Evolutionary conservation across 208 protist genomes (phyloP).

Genomic region (Trypanosoma rangeli): DNA sequence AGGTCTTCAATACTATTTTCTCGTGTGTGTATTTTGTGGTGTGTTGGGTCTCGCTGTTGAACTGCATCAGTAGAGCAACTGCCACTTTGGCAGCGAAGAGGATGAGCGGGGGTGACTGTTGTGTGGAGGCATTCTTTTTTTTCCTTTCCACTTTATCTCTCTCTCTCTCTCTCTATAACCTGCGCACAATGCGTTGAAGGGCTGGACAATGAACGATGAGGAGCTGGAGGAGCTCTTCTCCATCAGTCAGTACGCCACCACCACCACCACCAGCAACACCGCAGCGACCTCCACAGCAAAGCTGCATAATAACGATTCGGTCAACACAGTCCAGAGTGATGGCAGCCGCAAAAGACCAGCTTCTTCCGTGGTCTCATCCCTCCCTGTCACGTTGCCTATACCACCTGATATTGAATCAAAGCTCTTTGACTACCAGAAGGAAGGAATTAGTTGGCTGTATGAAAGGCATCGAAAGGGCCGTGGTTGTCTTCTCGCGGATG

Average conservation of each 20-base stretch:
- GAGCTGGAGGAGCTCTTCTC: slow-evolving; percentile 78
- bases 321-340: slow-evolving; percentile 12
- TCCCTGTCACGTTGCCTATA: slow-evolving; percentile 28
- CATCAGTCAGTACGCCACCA: slow-evolving; percentile 30
- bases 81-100: background rate
- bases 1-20: background rate
- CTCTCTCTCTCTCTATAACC: slow-evolving; percentile 10
- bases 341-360: background rate
- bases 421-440: slow-evolving; percentile 94
- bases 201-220: slow-evolving; percentile 31
- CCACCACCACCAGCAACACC: background rate
- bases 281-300: background rate
- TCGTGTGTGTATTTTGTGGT: background rate
- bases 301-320: slow-evolving; percentile 16
- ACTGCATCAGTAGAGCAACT: background rate
- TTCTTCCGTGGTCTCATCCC: background rate
- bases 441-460: slow-evolving; percentile 96
- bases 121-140: background rate
- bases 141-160: slow-evolving; percentile 11
- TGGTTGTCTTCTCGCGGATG: slow-evolving; percentile 97
- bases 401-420: slow-evolving; percentile 31
- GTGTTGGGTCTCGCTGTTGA: background rate
- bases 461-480: slow-evolving; percentile 89
- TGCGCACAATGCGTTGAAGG: background rate
- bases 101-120: background rate